phyloP scores from a whole-genome alignment of 345 rosid species.

The Arabis alpina region DNA sequence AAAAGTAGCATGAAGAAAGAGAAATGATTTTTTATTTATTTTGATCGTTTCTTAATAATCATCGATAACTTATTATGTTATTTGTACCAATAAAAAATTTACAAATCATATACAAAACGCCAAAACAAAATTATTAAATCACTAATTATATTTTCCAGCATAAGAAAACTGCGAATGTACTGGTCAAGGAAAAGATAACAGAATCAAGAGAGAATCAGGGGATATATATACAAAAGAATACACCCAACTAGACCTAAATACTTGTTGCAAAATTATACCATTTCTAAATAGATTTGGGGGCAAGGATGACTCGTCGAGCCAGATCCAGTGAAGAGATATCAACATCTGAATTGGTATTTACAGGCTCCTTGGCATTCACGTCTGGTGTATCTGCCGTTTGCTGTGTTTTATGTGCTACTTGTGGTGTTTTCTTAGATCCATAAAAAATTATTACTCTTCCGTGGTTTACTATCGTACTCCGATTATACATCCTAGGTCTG shows the following conservation, averaged over 20 bases:
- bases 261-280: too few relatives aligned
- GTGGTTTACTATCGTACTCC: not conserved
- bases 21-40: too few relatives aligned
- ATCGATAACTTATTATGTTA: too few relatives aligned
- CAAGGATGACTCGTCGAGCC: not conserved
- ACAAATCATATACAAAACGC: too few relatives aligned
- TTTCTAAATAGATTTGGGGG: not conserved
- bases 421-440: not conserved
- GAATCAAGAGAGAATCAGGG: constrained; percentile 1
- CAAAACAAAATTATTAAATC: too few relatives aligned
- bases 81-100: too few relatives aligned
- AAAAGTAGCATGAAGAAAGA: too few relatives aligned
- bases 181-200: not conserved
- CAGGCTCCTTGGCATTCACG: not conserved
- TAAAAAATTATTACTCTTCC: too few relatives aligned
- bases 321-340: not conserved
- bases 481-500: not conserved
- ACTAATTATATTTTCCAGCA: too few relatives aligned
- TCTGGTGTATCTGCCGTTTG: not conserved
- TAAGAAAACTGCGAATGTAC: not conserved
- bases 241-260: too few relatives aligned
- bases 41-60: too few relatives aligned
- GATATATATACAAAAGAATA: not conserved
- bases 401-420: not conserved
- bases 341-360: not conserved